phyloP scores from a whole-genome alignment of 140 eudicot genomes.

The Flaveria floridana region DNA sequence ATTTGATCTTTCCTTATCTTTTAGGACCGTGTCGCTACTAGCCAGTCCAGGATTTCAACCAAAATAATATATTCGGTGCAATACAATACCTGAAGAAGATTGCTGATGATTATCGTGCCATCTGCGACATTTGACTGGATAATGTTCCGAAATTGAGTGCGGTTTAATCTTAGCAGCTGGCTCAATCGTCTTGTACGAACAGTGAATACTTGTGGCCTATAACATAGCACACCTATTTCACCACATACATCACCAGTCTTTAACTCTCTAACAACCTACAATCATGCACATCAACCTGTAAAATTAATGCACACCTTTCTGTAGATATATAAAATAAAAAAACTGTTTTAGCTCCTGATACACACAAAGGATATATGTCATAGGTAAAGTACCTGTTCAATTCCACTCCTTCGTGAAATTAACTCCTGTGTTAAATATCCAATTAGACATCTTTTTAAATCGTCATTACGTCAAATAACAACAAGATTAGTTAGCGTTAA shows the following conservation, averaged over 20 bases:
- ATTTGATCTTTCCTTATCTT: neutral
- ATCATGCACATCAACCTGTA: constrained; percentile 16
- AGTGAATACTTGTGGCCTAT: constrained; percentile 71
- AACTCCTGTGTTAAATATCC: constrained; percentile 55
- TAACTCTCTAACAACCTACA: constrained; percentile 58
- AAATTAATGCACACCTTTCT: neutral
- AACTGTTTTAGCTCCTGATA: neutral
- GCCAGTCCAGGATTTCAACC: neutral
- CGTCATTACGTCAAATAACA: neutral
- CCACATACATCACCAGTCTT: constrained; percentile 75
- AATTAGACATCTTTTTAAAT: neutral
- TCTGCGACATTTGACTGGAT: constrained; percentile 72
- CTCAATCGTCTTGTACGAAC: constrained; percentile 79
- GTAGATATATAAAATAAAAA: neutral
- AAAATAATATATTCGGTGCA: neutral
- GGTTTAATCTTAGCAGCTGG: constrained; percentile 73
- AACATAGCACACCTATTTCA: constrained; percentile 84
- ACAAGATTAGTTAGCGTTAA: neutral
- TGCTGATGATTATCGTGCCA: constrained; percentile 74
- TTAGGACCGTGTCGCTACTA: no score
- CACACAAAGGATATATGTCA: constrained; percentile 11
- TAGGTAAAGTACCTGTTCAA: constrained; percentile 51
- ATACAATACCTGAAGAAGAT: constrained; percentile 65
- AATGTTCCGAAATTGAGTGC: constrained; percentile 56
- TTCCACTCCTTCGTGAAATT: constrained; percentile 45